phyloP scores from a whole-genome alignment of 345 rosid species.

The Theobroma cacao region DNA sequence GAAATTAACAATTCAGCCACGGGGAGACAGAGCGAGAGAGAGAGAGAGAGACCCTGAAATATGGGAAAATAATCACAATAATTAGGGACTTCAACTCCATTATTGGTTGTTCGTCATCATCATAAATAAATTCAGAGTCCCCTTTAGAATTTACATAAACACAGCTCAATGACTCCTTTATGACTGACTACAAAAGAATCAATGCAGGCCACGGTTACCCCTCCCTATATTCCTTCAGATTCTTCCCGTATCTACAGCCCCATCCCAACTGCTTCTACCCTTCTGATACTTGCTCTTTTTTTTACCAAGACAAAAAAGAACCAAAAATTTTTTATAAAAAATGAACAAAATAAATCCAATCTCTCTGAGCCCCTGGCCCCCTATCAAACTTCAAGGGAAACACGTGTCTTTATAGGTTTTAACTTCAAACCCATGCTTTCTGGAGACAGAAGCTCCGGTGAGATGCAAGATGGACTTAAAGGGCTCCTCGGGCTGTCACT shows the following conservation, averaged over 20 bases:
- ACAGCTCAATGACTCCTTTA: slow-evolving; percentile 21
- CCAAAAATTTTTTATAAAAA: background rate
- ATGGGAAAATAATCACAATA: background rate
- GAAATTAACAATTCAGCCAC: background rate
- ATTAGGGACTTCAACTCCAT: slow-evolving; percentile 2
- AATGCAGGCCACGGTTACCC: slow-evolving; percentile 6
- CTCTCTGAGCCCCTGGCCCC: background rate
- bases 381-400: slow-evolving; percentile 22
- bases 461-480: slow-evolving; percentile 78
- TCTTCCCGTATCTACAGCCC: slow-evolving; percentile 34
- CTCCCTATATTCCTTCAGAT: background rate
- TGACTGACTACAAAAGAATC: slow-evolving; percentile 65
- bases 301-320: slow-evolving; percentile 15
- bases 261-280: slow-evolving; percentile 23
- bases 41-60: background rate
- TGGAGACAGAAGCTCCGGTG: slow-evolving; percentile 95
- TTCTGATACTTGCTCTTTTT: slow-evolving; percentile 7
- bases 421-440: slow-evolving; percentile 99
- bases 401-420: slow-evolving; percentile 89
- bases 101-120: slow-evolving; percentile 27
- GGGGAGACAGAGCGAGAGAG: too few relatives aligned
- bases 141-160: slow-evolving; percentile 30
- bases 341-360: background rate
- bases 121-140: slow-evolving; percentile 23
- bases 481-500: slow-evolving; percentile 90